Evolutionary conservation across 179 eudicot genomes (phyloP), one percentile per base, ranked within the genome.

Genomic region (Spergularia azorica): DNA sequence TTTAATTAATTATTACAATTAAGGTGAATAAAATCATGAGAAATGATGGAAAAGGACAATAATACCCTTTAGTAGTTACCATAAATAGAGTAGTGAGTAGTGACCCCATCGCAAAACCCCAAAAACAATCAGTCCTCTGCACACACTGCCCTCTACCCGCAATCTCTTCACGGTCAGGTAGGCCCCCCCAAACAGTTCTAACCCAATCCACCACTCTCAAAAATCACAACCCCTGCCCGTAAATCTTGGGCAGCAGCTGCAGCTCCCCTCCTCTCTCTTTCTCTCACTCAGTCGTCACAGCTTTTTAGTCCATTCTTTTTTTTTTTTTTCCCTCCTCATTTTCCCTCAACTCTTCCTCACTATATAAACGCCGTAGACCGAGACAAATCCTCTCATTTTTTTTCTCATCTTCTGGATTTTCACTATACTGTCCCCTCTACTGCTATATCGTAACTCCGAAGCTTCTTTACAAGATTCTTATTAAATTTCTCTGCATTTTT

Each of bases 211-310:
- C 7, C 7, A 46, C 15, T 3, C 58, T 13, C 14, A 10, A 9
- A 55, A 55, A 15, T 55, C 58, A 3, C 58, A 4, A 8, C 56
- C 5, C 69, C 70, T 75, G 58, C 73, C 79, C 79, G 60, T 16
- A 59, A 46, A 76, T 46, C 57, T 8, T 51, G 79, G 79, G 57
- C 74, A 76, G 77, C 69, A 46, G 50, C 50, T 5, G 39, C 39
- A 36, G 39, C 39, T 36, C 39, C 4, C 39, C 39, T 36, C 39
- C 39, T 36, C 39, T 36, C 39, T 46, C 50, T 46, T 0, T 9
- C 50, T 46, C 50, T 9, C 58, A 12, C 58, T 12, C 39, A 36
- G 39, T 36, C 39, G 39, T 36, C 39, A 36, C 39, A 36, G 39
- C 39, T 36, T 36, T 36, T 36, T 36, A 36, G 0, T 36, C 4